Base-by-base conservation (phyloP, 306 rosid genomes). In the Sindora glabra region DNA sequence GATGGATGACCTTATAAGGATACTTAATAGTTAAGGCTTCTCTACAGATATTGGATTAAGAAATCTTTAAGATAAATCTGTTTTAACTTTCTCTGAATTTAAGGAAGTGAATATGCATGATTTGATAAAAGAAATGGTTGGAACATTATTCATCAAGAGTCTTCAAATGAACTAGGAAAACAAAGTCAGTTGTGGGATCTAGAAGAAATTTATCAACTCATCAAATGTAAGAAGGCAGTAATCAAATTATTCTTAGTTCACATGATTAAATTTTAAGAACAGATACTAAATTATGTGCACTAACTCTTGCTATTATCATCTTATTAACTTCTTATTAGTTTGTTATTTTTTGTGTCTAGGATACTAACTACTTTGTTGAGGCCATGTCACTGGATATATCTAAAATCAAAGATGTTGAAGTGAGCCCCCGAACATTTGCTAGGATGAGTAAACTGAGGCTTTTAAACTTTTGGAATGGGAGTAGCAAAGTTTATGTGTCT, bases 31-130 rank as follows among this genome's bases (percentile, higher is more conserved):
- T 23, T 49, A 18, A 5, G 36, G 36, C 5, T 12, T 25, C 17
- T 6, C 8, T 13, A 5, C 56, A 14, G 0, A n/a, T 11, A 11
- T 12, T 13, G 37, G 13, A 5, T 23, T 50, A 5, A 0, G 5
- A 8, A 16, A 3, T 0, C 56, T 73, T 14, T 4, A 11, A 3
- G 46, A 73, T 39, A 67, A 59, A 16, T 39, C 42, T 53, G 64
- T 74, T 7, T 4, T 29, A 29, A 29, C 34, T 29, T 4, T 9
- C 0, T 29, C 2, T 4, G 8, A 1, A 4, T 4, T 4, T 29
- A 29, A 29, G 1, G 5, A 29, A 9, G 11, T 53, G 12, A 42
- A 37, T 25, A 62, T 59, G 74, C 74, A 58, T 29, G 67, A 48
- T 26, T 15, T 49, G 29, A 11, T 69, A 27, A 52, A 69, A 1